These are phyloP conservation scores for Alternaria hordeiaustralica DNA, from an alignment of 2,329 filamentous ascomycete genomes.

Conservation along the genomic window DNA sequence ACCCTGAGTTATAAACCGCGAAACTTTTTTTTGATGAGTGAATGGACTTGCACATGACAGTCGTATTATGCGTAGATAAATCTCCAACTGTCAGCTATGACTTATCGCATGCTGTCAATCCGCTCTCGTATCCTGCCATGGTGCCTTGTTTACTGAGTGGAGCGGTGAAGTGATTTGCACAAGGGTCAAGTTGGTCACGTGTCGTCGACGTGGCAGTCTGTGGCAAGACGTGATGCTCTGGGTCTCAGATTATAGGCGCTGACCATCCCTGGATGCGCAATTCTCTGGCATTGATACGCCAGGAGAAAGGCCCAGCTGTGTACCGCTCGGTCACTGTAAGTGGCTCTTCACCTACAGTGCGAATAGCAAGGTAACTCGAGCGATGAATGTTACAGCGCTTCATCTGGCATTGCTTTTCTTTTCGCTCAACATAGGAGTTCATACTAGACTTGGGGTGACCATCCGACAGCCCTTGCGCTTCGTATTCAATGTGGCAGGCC, in stretches of 20 bases:
- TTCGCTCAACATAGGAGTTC: not conserved
- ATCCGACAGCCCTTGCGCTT: not conserved
- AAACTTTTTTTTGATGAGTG: not conserved
- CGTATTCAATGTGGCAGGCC: not conserved
- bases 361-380: not conserved
- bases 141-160: slow-evolving; percentile 15
- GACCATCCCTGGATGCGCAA: not conserved
- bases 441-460: not conserved
- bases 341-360: not conserved
- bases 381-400: not conserved
- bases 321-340: not conserved
- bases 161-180: slow-evolving; percentile 23
- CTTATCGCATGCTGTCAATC: not conserved
- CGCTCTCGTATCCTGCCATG: not conserved
- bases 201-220: slow-evolving; percentile 11
- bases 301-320: not conserved
- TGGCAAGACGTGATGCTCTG: not conserved
- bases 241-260: not conserved
- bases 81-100: not conserved
- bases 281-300: not conserved
- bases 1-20: slow-evolving; percentile 7
- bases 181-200: slow-evolving; percentile 19
- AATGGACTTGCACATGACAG: slow-evolving; percentile 8
- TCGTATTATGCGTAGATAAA: not conserved
- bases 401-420: not conserved